Base-by-base conservation (phyloP, 2,329 filamentous ascomycete genomes). In the Alternaria ethzedia region DNA sequence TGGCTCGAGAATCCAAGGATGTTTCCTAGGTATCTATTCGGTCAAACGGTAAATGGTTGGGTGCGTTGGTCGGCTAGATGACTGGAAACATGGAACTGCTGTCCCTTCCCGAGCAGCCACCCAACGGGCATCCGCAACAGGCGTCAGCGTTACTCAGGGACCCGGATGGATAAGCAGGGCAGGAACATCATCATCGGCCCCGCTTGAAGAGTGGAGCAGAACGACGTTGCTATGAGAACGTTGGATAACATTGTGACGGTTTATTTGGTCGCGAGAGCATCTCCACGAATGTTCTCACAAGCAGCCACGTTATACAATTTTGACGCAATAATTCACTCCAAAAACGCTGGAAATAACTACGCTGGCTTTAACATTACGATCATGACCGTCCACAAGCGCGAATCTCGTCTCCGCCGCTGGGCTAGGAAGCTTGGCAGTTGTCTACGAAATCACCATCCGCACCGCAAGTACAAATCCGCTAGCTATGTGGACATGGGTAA, bases 391-490 rank as follows among this genome's bases (percentile, higher is more conserved):
- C 23, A 41, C 21, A 63, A 63, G 17, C 61, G 51, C 45, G 45
- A 56, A 49, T 56, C 57, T 11, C 49, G 51, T 12, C 46, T 63
- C 45, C 45, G 32, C 9, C 36, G 41, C 30, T 63, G 61, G 61
- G 51, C 61, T 12, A 60, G 45, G 45, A 63, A 50, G 45, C 49
- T 63, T 10, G 51, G 57, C 17, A 32, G 61, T 12, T 63, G 51
- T 56, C 20, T 63, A 10, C 54, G 26, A 26, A 60, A 52, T 11
- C 50, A 51, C 4, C 51, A 60, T 12, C 61, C 57, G 12, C 57
- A 59, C 10, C 61, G 51, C 21, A 60, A 26, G 45, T 55, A 46
- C 45, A 60, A 47, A 20, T 44, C 51, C 12, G n/a, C 30, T 52
- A 51, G 45, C 12, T 60, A 56, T 17, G 4, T 56, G 8, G 61